Conservation (phyloP, 148 eudicot species). For the Diospyros kaki region DNA sequence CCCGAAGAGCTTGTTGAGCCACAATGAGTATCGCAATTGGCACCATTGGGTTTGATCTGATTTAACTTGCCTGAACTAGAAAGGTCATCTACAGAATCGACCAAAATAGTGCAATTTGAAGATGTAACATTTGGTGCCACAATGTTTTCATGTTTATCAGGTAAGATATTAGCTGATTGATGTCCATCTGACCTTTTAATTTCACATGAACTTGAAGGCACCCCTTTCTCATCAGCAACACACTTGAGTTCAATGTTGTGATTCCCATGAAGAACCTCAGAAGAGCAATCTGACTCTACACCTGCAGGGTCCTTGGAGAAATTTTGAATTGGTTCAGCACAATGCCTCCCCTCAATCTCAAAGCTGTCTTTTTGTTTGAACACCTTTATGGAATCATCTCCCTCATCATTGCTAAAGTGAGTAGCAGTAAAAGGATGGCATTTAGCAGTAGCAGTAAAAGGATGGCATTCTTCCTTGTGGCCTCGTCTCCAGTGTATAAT, state of each 20-base stretch:
- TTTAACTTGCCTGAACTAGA: slow-evolving; percentile 15
- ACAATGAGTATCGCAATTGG: slow-evolving; percentile 20
- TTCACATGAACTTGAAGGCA: slow-evolving; percentile 26
- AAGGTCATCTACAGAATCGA: slow-evolving; percentile 16
- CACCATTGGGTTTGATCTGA: slow-evolving; percentile 10
- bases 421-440: slow-evolving; percentile 40
- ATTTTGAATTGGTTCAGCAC: slow-evolving; percentile 21
- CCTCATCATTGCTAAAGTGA: slow-evolving; percentile 27
- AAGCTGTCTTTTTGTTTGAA: slow-evolving; percentile 23
- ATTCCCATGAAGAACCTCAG: slow-evolving; percentile 15
- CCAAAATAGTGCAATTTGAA: slow-evolving; percentile 8
- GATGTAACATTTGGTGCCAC: slow-evolving; percentile 19
- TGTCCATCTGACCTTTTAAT: slow-evolving; percentile 24
- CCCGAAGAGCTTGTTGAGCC: slow-evolving; percentile 32
- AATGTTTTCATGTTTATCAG: slow-evolving; percentile 20
- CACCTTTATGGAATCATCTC: slow-evolving; percentile 22
- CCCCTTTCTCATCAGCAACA: slow-evolving; percentile 17
- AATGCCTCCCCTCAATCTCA: slow-evolving; percentile 25
- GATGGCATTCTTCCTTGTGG: slow-evolving; percentile 74
- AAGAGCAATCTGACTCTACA: slow-evolving; percentile 10
- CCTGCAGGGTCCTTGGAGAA: slow-evolving; percentile 19
- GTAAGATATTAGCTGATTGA: slow-evolving; percentile 14
- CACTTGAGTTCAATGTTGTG: slow-evolving; percentile 24
- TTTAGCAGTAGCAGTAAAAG: slow-evolving; percentile 27
- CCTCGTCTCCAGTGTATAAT: slow-evolving; percentile 89